Percentiles rank a stretch among this genome's conserved stretches.
Conservation (phyloP, 495 filamentous ascomycete genomes). For the Halenospora varia region DNA sequence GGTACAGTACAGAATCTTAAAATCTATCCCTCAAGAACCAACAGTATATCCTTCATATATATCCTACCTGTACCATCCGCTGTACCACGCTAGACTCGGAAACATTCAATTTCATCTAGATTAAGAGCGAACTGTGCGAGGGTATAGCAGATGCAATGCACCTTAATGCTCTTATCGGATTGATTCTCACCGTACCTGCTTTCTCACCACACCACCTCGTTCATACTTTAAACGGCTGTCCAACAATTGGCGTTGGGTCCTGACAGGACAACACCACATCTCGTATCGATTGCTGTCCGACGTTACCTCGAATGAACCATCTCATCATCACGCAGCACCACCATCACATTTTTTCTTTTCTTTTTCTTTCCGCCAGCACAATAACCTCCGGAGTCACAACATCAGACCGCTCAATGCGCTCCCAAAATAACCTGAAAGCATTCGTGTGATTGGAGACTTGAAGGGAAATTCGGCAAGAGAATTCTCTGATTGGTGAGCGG, state of each 20-base stretch:
- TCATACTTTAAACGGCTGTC: not conserved
- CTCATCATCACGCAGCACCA: not conserved
- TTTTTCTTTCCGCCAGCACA: not conserved
- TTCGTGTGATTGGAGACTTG: not conserved
- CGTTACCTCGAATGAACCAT: not conserved
- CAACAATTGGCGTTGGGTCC: too few species aligned
- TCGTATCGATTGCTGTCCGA: not conserved
- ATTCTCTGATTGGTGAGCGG: not conserved
- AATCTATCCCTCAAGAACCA: too few species aligned
- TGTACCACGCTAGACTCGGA: not conserved
- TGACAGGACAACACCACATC: too few species aligned
- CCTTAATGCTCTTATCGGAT: not conserved
- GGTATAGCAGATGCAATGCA: not conserved
- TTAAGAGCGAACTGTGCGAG: not conserved
- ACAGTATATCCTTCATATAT: not conserved
- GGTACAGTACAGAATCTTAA: constrained; percentile 4
- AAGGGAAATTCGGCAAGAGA: not conserved
- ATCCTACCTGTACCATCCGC: not conserved
- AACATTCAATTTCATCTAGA: not conserved
- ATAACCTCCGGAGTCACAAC: not conserved
- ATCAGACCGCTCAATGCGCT: not conserved
- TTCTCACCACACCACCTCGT: not conserved
- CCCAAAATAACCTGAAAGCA: not conserved
- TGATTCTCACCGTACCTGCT: not conserved
- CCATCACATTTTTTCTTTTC: not conserved